phyloP scores from a whole-genome alignment of 1,284 basidiomycete species.

The Neonothopanus nambi region DNA sequence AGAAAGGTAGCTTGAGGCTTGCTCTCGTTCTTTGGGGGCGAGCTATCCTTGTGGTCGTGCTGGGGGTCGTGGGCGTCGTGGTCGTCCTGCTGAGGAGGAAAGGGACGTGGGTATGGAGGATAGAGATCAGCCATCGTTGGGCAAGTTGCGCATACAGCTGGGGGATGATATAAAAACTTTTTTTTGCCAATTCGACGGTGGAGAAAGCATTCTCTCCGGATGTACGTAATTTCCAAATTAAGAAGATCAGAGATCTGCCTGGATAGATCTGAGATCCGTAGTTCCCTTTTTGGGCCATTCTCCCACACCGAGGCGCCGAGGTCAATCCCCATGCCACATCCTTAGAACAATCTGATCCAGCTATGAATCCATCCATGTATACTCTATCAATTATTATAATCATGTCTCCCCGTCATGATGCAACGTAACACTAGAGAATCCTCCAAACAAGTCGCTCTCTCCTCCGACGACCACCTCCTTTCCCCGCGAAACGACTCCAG shows the following conservation, averaged over 20 bases:
- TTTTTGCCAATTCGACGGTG: background rate
- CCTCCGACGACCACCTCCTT: too few species aligned
- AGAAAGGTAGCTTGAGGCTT: constrained; percentile 87
- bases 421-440: constrained; percentile 86
- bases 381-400: constrained; percentile 12
- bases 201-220: constrained; percentile 3
- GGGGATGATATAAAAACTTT: background rate
- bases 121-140: constrained; percentile 67
- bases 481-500: too few species aligned
- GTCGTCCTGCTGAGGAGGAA: constrained; percentile 28
- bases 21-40: constrained; percentile 11
- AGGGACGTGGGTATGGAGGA: constrained; percentile 52
- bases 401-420: constrained; percentile 74
- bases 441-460: constrained; percentile 70
- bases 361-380: constrained; percentile 7
- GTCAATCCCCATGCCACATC: background rate
- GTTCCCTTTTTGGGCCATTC: background rate
- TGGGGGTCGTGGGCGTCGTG: constrained; percentile 28
- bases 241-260: background rate
- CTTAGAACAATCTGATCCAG: too few species aligned
- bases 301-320: constrained; percentile 3
- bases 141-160: background rate
- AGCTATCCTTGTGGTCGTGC: constrained; percentile 16
- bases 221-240: constrained; percentile 1
- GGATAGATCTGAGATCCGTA: constrained; percentile 8